phyloP scores from a whole-genome alignment of 2,329 filamentous ascomycete genomes.

The Fonsecaea erecta region DNA sequence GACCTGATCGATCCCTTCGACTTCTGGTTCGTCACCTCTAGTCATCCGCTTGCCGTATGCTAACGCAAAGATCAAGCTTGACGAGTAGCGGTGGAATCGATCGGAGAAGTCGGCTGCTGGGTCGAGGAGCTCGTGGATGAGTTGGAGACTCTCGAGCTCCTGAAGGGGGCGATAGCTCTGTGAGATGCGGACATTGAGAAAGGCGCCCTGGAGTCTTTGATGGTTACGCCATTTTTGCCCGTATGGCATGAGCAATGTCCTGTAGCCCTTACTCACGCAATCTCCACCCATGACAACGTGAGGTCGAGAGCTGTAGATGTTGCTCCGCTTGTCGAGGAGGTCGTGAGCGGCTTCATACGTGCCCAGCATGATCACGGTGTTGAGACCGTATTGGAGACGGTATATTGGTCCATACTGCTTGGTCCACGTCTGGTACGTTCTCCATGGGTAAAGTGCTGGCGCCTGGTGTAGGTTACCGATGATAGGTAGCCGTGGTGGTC shows the following conservation, averaged over 20 bases:
- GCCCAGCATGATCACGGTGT: constrained; percentile 44
- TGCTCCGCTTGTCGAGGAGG: constrained; percentile 46
- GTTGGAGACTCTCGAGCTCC: constrained; percentile 53
- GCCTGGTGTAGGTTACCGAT: constrained; percentile 56
- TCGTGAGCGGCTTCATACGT: constrained; percentile 43
- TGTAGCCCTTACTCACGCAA: constrained; percentile 42
- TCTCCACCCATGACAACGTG: constrained; percentile 36
- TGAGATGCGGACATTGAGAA: constrained; percentile 51
- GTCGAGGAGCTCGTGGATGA: constrained; percentile 49
- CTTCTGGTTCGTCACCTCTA: constrained; percentile 51
- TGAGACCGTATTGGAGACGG: constrained; percentile 41
- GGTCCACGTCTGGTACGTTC: constrained; percentile 42
- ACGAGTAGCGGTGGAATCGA: constrained; percentile 54
- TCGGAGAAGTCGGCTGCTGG: constrained; percentile 50
- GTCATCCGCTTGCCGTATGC: constrained; percentile 56
- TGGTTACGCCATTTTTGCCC: constrained; percentile 53
- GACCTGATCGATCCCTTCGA: constrained; percentile 52
- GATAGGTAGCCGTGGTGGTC: constrained; percentile 50
- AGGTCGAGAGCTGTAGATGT: constrained; percentile 46
- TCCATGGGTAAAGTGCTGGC: constrained; percentile 41
- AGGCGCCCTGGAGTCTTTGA: constrained; percentile 49
- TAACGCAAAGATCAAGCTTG: constrained; percentile 56
- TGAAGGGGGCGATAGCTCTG: constrained; percentile 54
- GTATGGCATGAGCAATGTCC: constrained; percentile 55
- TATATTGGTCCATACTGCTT: constrained; percentile 45